Conservation (phyloP, 139 green algal species). For the Eudorina sp. region DNA sequence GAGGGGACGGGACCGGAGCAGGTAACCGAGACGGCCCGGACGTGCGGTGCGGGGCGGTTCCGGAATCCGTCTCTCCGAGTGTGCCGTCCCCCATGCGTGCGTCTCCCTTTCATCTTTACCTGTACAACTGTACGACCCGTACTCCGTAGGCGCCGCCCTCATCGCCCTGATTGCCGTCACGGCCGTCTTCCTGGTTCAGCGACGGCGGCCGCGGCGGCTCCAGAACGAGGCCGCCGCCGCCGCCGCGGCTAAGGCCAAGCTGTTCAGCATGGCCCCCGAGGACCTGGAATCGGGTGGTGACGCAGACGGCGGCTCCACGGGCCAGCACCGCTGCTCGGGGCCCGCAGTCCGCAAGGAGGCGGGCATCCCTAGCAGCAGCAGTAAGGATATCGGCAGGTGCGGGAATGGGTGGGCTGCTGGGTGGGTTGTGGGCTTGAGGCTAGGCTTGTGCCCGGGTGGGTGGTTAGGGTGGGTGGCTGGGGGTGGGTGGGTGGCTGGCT, state of each 20-base stretch:
- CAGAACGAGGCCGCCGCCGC: background rate
- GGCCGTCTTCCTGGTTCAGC: background rate
- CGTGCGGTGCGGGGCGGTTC: no score
- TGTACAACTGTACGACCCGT: no score
- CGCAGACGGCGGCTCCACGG: background rate
- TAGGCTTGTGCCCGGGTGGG: no score
- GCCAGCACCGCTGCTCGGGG: background rate
- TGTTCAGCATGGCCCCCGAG: background rate
- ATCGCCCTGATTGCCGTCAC: background rate
- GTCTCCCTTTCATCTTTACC: no score
- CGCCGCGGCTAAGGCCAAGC: background rate
- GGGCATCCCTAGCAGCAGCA: background rate
- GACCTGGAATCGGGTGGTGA: background rate
- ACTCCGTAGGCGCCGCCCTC: background rate
- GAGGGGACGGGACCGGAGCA: no score
- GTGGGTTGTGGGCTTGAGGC: no score
- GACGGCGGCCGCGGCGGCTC: background rate
- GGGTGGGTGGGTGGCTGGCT: no score
- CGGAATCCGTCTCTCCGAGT: no score
- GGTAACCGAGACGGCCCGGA: no score
- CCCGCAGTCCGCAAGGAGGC: background rate
- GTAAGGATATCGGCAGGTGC: background rate
- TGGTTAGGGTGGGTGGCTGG: no score
- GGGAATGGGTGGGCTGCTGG: no score
- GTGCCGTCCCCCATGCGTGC: no score